Evolutionary conservation across 179 eudicot species (phyloP).

Genomic region (Sideroxylon spinosum): DNA sequence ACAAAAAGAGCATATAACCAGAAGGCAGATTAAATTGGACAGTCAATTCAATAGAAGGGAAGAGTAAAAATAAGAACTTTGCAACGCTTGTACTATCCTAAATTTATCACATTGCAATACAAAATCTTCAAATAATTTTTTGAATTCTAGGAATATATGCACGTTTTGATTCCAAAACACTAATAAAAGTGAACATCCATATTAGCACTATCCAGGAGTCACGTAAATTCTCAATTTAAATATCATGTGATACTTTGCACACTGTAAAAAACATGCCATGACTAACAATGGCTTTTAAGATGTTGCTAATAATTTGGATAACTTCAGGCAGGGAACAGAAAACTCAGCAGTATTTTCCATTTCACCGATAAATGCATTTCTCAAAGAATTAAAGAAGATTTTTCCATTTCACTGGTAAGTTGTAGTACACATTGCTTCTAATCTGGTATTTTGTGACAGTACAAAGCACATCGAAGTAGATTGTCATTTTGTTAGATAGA

Average conservation of each 20-base stretch:
- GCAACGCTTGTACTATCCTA: not conserved
- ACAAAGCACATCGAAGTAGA: too few species aligned
- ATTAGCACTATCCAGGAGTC: not conserved
- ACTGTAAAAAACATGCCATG: not conserved
- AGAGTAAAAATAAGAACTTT: not conserved
- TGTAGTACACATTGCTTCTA: too few species aligned
- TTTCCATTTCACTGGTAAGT: too few species aligned
- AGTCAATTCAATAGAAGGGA: not conserved
- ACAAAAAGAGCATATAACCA: not conserved
- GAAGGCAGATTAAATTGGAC: not conserved
- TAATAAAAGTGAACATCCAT: not conserved
- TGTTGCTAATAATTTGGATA: not conserved
- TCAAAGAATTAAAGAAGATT: too few species aligned
- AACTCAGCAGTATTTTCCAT: too few species aligned
- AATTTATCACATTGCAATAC: not conserved
- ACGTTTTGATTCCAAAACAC: not conserved
- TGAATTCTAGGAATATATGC: not conserved
- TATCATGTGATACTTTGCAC: not conserved
- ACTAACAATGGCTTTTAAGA: not conserved
- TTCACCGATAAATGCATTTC: too few species aligned
- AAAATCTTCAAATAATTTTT: not conserved
- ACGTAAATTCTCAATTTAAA: not conserved
- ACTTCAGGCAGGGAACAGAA: not conserved
- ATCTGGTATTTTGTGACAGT: too few species aligned
- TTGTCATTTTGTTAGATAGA: too few species aligned